Conservation (phyloP, 2,329 filamentous ascomycete genomes). For the Coleophoma eucalyptorum region DNA sequence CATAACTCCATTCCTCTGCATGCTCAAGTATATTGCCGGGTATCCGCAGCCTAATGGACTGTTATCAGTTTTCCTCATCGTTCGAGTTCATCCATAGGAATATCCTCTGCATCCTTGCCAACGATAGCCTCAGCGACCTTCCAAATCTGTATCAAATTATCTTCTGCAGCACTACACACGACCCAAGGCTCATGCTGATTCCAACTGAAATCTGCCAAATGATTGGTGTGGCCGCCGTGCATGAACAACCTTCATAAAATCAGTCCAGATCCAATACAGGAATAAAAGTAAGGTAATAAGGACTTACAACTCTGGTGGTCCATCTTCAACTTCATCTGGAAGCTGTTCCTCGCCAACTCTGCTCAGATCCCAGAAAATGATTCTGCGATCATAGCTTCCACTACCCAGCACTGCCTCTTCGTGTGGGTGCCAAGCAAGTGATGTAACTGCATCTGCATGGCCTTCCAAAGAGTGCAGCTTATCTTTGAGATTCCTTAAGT, state of each 20-base stretch:
- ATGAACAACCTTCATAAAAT: constrained; percentile 71
- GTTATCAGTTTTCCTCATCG: constrained; percentile 31
- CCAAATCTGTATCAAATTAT: constrained; percentile 96
- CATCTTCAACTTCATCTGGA: constrained; percentile 92
- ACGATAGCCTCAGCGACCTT: constrained; percentile 81
- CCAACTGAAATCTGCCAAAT: constrained; percentile 96
- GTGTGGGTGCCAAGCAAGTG: constrained; percentile 89
- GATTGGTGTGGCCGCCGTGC: constrained; percentile 97
- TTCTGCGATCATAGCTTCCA: constrained; percentile 85
- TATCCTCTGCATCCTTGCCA: constrained; percentile 69
- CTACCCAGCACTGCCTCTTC: constrained; percentile 87
- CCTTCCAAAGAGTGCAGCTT: constrained; percentile 89
- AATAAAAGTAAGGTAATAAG: not conserved
- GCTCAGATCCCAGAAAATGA: constrained; percentile 96
- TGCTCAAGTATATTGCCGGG: constrained; percentile 5
- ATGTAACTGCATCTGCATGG: constrained; percentile 86
- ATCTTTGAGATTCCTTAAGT: constrained; percentile 83
- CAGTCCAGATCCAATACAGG: constrained; percentile 1
- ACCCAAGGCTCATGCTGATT: constrained; percentile 97
- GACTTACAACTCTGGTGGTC: constrained; percentile 85
- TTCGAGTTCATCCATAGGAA: constrained; percentile 75
- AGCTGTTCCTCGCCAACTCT: constrained; percentile 91
- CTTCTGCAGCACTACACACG: constrained; percentile 90
- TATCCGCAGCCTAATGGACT: constrained; percentile 11
- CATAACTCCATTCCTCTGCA: constrained; percentile 9